A percentile compares a stretch with the other conserved stretches of the same genome.
Evolutionary conservation across 495 filamentous ascomycete species (phyloP).

Genomic region (Talaromyces stipitatus): DNA sequence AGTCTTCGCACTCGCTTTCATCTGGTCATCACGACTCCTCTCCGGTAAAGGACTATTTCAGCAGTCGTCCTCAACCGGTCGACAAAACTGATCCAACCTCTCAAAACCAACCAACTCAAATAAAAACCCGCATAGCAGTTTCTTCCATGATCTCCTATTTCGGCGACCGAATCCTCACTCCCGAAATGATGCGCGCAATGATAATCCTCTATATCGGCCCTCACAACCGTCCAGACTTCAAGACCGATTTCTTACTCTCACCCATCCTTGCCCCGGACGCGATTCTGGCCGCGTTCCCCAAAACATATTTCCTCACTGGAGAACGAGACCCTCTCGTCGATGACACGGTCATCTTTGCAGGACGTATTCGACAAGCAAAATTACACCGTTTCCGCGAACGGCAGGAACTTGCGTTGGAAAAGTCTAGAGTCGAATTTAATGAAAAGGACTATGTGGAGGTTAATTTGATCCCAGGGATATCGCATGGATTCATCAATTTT

Average conservation of each 20-base stretch:
- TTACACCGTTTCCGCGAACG: constrained; percentile 55
- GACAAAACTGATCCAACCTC: constrained; percentile 23
- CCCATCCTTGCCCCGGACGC: constrained; percentile 83
- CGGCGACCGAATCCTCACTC: constrained; percentile 87
- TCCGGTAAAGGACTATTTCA: constrained; percentile 33
- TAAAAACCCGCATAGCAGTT: constrained; percentile 81
- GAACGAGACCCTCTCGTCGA: constrained; percentile 94
- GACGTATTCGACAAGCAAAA: constrained; percentile 76
- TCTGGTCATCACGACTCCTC: constrained; percentile 5
- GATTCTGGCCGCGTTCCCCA: constrained; percentile 76
- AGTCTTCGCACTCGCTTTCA: constrained; percentile 49
- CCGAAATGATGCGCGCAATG: constrained; percentile 99
- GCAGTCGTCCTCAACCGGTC: constrained; percentile 12
- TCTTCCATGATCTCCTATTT: constrained; percentile 97
- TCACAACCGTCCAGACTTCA: constrained; percentile 85
- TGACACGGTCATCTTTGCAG: constrained; percentile 93
- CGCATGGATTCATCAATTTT: constrained; percentile 91
- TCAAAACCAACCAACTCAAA: constrained; percentile 53
- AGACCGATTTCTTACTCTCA: constrained; percentile 80
- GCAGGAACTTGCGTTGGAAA: constrained; percentile 54
- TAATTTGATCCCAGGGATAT: constrained; percentile 74
- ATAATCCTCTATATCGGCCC: constrained; percentile 97
- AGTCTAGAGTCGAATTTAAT: constrained; percentile 49
- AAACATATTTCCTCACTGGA: constrained; percentile 87
- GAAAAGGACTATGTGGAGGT: constrained; percentile 77